Conservation (phyloP, 176 grass and related monocot species). For the Microstegium vimineum region DNA sequence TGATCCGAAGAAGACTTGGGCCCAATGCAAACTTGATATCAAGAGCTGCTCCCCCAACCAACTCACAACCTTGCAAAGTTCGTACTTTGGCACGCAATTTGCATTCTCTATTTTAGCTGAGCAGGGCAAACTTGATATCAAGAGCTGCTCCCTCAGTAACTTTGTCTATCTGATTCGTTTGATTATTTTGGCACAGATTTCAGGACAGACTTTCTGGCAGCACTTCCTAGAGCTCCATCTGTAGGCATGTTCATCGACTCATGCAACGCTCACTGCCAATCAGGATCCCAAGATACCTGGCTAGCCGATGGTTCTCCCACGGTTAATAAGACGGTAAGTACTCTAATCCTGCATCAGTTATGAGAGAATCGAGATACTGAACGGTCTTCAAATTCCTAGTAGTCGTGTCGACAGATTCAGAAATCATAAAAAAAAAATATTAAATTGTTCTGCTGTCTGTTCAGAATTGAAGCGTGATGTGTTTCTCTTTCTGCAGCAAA, state of each 20-base stretch:
- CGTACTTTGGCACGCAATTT: slow-evolving; percentile 5
- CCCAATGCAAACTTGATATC: slow-evolving; percentile 68
- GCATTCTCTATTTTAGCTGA: not conserved
- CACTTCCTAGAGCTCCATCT: slow-evolving; percentile 46
- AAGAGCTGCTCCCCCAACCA: slow-evolving; percentile 61
- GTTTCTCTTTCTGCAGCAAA: slow-evolving; percentile 48
- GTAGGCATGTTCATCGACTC: slow-evolving; percentile 87
- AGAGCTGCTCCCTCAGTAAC: not conserved
- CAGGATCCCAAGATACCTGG: slow-evolving; percentile 71
- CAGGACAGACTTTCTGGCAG: slow-evolving; percentile 59
- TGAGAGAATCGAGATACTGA: not conserved
- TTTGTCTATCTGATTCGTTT: not conserved
- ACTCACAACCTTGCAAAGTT: slow-evolving; percentile 68
- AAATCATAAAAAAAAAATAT: not conserved
- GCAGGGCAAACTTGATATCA: too few relatives aligned
- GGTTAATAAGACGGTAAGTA: slow-evolving; percentile 63
- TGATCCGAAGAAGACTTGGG: slow-evolving; percentile 63
- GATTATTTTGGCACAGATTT: slow-evolving; percentile 43
- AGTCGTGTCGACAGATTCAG: not conserved
- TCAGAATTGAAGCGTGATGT: not conserved
- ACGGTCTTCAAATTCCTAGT: not conserved
- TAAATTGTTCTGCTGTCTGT: not conserved
- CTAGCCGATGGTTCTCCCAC: slow-evolving; percentile 43
- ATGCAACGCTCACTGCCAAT: slow-evolving; percentile 83
- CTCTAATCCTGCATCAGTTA: not conserved